phyloP scores from a whole-genome alignment of 306 rosid genomes.

The Amphicarpaea edgeworthii region DNA sequence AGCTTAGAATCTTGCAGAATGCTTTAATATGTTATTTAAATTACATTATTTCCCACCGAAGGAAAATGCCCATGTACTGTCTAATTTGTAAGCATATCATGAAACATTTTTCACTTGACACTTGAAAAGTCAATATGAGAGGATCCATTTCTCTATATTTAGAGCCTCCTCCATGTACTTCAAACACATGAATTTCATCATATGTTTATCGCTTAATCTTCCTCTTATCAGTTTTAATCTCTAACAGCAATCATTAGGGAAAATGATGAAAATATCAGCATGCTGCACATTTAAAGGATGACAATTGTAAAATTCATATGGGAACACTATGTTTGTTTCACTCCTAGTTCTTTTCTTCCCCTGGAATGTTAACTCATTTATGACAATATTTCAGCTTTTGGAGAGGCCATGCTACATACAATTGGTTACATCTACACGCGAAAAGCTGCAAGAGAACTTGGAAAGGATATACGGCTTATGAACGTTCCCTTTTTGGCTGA shows the following conservation, averaged over 20 bases:
- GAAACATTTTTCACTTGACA: neutral
- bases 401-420: constrained; percentile 98
- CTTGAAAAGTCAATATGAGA: neutral
- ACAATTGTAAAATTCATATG: neutral
- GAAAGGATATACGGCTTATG: constrained; percentile 81
- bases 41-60: too few relatives aligned
- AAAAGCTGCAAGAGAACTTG: constrained; percentile 83
- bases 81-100: too few relatives aligned
- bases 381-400: constrained; percentile 72
- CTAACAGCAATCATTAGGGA: neutral
- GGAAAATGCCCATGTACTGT: too few relatives aligned
- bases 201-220: neutral
- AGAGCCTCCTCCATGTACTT: neutral
- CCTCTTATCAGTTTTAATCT: constrained; percentile 5
- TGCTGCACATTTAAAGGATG: neutral
- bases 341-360: constrained; percentile 19
- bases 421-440: constrained; percentile 95
- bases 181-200: constrained; percentile 10
- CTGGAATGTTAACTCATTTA: constrained; percentile 25
- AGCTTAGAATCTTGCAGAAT: too few relatives aligned
- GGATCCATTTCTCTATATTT: neutral
- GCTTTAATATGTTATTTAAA: too few relatives aligned
- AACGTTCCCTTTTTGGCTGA: constrained; percentile 95
- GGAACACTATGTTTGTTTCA: neutral
- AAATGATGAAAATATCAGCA: neutral